Base-by-base conservation (phyloP, 208 protist genomes). In the Crithidia brevicula region DNA sequence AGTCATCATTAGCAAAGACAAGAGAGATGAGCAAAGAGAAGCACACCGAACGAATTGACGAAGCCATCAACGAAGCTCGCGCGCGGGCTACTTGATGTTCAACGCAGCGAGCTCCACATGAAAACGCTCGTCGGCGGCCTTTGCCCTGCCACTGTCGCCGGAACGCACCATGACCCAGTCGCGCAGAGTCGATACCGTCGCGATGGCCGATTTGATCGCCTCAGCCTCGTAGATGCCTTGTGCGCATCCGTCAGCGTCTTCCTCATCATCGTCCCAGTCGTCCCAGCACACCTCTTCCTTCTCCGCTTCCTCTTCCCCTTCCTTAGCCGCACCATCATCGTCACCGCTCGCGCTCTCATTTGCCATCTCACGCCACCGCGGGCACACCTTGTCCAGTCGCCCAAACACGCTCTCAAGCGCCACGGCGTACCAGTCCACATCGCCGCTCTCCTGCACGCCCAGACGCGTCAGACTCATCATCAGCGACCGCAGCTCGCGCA, bases 181-280 rank as follows among this genome's bases (percentile, higher is more conserved):
- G 33, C 65, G 50, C 62, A 86, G 50, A 33, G 54, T 42, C 22
- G 63, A 58, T 27, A 86, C 65, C 36, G 79, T 43, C 18, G 46
- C 33, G 42, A 25, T 47, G 36, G 81, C 77, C 10, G 64, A 68
- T 23, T 52, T 66, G 25, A 87, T 28, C 49, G 81, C 82, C 25
- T 78, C 77, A 22, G 67, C 45, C 13, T 57, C 62, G 49, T 74
- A 73, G 49, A 86, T 76, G 42, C 69, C 72, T 50, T 82, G 68
- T 33, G 71, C 77, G 4, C 52, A 70, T 5, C 62, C 72, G 42
- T 70, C 80, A 20, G 53, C 76, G 16, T 68, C 70, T 25, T 79
- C 77, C 49, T 81, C 69, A 23, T 79, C 74, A 53, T 79, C 69
- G 68, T 88, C 79, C 74, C 79, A 84, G 77, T 78, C 77, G 56